Percentiles rank a stretch among this genome's conserved stretches.
Conservation (phyloP, 2,329 filamentous ascomycete genomes). For the Paraconiothyrium sp. region DNA sequence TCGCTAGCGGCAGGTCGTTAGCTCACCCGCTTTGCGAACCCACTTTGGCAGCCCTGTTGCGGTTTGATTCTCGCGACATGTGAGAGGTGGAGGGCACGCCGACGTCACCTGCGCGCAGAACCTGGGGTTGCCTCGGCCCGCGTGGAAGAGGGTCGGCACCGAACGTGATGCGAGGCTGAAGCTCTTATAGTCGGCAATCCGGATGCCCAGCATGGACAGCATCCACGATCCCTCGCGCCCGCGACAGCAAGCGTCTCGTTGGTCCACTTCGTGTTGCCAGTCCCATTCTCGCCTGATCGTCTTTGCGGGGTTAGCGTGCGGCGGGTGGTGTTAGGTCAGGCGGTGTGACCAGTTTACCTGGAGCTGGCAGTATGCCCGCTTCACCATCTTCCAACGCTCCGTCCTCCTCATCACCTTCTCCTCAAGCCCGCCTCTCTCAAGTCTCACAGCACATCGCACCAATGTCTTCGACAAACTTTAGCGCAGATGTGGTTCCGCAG, state of each 20-base stretch:
- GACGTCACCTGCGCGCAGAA: conserved; percentile 27
- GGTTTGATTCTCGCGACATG: conserved; percentile 27
- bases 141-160: conserved; percentile 9
- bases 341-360: conserved; percentile 34
- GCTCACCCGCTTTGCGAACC: background rate
- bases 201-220: conserved; percentile 15
- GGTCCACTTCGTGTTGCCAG: conserved; percentile 6
- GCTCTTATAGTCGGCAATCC: conserved; percentile 26
- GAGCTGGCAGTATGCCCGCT: conserved; percentile 33
- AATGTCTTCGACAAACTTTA: conserved; percentile 72
- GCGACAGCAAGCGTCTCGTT: conserved; percentile 3
- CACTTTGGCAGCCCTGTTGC: background rate
- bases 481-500: conserved; percentile 79
- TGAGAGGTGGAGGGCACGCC: conserved; percentile 31
- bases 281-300: conserved; percentile 9
- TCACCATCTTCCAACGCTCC: conserved; percentile 29
- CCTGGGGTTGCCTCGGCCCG: conserved; percentile 13
- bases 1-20: conserved; percentile 9
- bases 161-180: conserved; percentile 18
- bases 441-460: conserved; percentile 77
- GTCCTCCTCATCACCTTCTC: conserved; percentile 28
- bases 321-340: conserved; percentile 28
- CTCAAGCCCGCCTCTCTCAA: conserved; percentile 59
- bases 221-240: background rate
- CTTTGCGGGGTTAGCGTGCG: conserved; percentile 39